phyloP scores from a whole-genome alignment of 495 filamentous ascomycete species.

The Collariella sp. region DNA sequence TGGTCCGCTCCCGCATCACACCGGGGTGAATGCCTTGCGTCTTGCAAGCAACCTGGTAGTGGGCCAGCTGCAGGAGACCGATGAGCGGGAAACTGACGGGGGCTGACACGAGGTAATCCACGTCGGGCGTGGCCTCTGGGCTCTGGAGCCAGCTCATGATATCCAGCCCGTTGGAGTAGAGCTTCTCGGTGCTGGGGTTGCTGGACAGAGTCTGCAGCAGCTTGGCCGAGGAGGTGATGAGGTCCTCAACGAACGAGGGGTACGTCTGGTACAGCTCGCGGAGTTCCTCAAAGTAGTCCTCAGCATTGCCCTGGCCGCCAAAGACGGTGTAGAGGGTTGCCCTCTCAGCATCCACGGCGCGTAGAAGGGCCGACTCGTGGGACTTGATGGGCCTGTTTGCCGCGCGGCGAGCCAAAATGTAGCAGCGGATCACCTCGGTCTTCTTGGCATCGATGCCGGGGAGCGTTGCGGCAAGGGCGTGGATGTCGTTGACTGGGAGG shows the following conservation, averaged over 20 bases:
- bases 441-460: constrained; percentile 88
- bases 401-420: constrained; percentile 82
- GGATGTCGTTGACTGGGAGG: constrained; percentile 90
- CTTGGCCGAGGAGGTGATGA: constrained; percentile 69
- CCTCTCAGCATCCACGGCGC: constrained; percentile 69
- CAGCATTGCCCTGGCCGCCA: constrained; percentile 98
- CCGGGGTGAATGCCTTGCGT: constrained; percentile 80
- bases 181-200: constrained; percentile 80
- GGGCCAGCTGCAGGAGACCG: constrained; percentile 86
- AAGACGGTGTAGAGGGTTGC: constrained; percentile 86
- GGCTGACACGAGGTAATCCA: constrained; percentile 91
- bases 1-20: constrained; percentile 68
- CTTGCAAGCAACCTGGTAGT: constrained; percentile 88
- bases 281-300: constrained; percentile 98
- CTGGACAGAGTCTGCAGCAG: constrained; percentile 76
- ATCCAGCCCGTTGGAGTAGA: constrained; percentile 92
- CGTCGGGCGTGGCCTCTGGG: constrained; percentile 80
- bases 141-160: constrained; percentile 86
- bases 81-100: constrained; percentile 97
- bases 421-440: constrained; percentile 72
- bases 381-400: constrained; percentile 72
- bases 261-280: constrained; percentile 86
- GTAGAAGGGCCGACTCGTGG: constrained; percentile 87
- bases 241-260: constrained; percentile 76
- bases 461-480: constrained; percentile 73